Base-by-base conservation (phyloP, 768 basidiomycete species). In the Peribolospora kevripleyi region DNA sequence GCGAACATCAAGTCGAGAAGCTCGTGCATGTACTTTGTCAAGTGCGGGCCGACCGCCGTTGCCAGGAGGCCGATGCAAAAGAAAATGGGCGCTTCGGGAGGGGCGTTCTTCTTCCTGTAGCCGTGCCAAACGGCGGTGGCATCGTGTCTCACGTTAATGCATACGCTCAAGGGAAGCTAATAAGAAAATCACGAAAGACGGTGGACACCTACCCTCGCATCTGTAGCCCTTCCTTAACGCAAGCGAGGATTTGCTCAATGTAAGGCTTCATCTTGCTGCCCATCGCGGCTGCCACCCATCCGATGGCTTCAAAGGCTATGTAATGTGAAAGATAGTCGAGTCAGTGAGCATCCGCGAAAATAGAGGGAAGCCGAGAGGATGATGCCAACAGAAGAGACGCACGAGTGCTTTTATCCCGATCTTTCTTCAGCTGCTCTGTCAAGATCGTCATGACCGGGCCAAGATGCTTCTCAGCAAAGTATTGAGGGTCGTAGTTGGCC, bases 21-120 rank as follows among this genome's bases (percentile, higher is more conserved):
- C 64, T 97, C 93, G 67, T 95, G 93, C 55, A 98, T 73, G 49
- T 91, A 74, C 64, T 91, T 88, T 0, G 93, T 97, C 50, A 98
- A 71, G 66, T 88, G 91, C 3, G 88, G 88, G 0, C 93, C 93
- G 41, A 98, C 88, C 7, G 93, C 85, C 2, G 79, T 77, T 1
- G 90, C 86, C 47, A 98, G 72, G 87, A 95, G 91, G 43, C 86
- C 86, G 57, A 98, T 76, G 68, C 93, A 97, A 72, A 95, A 85
- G 64, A 98, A 97, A 56, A 97, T 87, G 0, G 90, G 82, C 60
- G 87, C 87, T 67, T 95, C 90, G 11, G 81, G 80, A 3, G 84
- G 83, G 2, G 87, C 84, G 64, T 86, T 88, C 73, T 88, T 91
- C 64, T 80, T 70, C 7, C 69, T 70, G 57, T 38, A n/a, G 42